Evolutionary conservation across 805 yeast genomes (phyloP).

Genomic region (Blastobotrys chiropterorum): DNA sequence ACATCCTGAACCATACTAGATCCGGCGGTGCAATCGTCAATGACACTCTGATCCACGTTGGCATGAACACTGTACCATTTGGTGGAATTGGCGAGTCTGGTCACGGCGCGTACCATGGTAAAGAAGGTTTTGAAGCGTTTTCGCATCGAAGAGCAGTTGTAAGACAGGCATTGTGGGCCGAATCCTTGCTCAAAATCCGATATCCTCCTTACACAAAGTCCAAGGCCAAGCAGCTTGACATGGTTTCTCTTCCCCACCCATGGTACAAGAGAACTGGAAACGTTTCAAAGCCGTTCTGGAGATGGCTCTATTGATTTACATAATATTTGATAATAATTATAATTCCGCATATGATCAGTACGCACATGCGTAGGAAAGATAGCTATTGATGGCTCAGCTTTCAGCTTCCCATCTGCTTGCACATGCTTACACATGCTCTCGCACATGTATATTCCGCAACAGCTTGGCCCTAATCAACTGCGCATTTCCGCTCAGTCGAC

Average conservation of each 20-base stretch:
- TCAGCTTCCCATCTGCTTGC: too few relatives aligned
- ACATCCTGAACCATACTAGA: conserved; percentile 48
- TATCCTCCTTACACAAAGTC: conserved; percentile 53
- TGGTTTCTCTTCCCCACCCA: conserved; percentile 7
- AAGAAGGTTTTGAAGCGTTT: conserved; percentile 58
- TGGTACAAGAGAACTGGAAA: conserved; percentile 18
- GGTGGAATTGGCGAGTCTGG: conserved; percentile 92
- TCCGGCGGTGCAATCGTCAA: conserved; percentile 70
- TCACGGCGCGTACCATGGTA: conserved; percentile 76
- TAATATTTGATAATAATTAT: too few relatives aligned
- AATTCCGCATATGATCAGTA: too few relatives aligned
- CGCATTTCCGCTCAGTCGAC: too few relatives aligned
- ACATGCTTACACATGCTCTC: too few relatives aligned
- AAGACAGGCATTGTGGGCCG: conserved; percentile 61
- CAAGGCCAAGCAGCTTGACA: conserved; percentile 25
- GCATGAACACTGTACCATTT: conserved; percentile 65
- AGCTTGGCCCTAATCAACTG: too few relatives aligned
- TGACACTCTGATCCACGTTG: conserved; percentile 69
- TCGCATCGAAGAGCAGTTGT: conserved; percentile 67
- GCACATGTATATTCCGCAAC: too few relatives aligned
- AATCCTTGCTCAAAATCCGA: conserved; percentile 50
- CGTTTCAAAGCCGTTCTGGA: neutral
- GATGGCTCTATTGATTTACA: neutral
- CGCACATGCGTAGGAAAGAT: too few relatives aligned
- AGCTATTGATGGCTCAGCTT: too few relatives aligned